Percentiles rank a stretch among this genome's conserved stretches.
These are phyloP conservation scores for Triangularia verruculosa DNA, from an alignment of 2,329 filamentous ascomycete species.

Conservation along the genomic window DNA sequence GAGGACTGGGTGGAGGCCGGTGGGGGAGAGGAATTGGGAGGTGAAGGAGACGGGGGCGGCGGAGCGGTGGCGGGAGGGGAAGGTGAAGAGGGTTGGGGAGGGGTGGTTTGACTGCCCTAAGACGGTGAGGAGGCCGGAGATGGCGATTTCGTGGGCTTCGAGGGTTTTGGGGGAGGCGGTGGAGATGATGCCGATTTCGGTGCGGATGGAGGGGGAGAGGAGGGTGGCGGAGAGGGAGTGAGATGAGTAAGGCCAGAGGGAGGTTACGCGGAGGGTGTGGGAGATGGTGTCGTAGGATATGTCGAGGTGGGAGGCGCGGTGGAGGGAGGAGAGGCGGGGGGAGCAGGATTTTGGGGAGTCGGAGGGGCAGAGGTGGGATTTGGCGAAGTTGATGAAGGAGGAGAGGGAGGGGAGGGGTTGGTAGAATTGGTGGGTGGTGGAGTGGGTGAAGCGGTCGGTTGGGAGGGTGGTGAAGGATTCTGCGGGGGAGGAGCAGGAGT, in stretches of 20 bases:
- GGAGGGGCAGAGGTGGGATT: slow-evolving; percentile 49
- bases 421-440: slow-evolving; percentile 68
- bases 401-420: slow-evolving; percentile 58
- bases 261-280: slow-evolving; percentile 62
- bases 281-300: slow-evolving; percentile 72
- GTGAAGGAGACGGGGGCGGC: slow-evolving; percentile 56
- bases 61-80: slow-evolving; percentile 73
- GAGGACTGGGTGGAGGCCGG: slow-evolving; percentile 80
- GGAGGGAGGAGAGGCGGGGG: slow-evolving; percentile 41
- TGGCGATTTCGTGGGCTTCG: slow-evolving; percentile 70
- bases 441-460: slow-evolving; percentile 55
- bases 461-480: slow-evolving; percentile 62
- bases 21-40: slow-evolving; percentile 64
- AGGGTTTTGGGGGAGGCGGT: slow-evolving; percentile 56
- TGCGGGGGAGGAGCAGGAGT: slow-evolving; percentile 40
- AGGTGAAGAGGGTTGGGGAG: slow-evolving; percentile 76
- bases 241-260: slow-evolving; percentile 55
- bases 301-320: slow-evolving; percentile 64
- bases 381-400: slow-evolving; percentile 52
- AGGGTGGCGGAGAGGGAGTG: slow-evolving; percentile 42
- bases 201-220: slow-evolving; percentile 47
- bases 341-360: slow-evolving; percentile 47
- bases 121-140: slow-evolving; percentile 76
- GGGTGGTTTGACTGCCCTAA: slow-evolving; percentile 71
- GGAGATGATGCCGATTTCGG: slow-evolving; percentile 79